Percentiles rank a stretch among this genome's conserved stretches.
Evolutionary conservation across 2,329 filamentous ascomycete genomes (phyloP).

Genomic region (Aspergillus thermomutatus): DNA sequence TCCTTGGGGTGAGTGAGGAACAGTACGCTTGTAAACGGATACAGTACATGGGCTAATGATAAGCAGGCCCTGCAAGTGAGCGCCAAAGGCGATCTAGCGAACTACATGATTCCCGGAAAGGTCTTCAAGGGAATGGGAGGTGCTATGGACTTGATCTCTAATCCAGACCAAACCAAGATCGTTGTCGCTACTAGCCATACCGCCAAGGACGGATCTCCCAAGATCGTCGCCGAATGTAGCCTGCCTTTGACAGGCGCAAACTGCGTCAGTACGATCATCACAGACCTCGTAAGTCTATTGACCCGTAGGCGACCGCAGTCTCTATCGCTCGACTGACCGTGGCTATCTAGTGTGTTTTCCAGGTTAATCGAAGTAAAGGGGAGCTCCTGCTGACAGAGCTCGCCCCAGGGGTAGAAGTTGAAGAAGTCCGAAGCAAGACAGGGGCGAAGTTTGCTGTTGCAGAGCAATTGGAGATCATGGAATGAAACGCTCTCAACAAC

Average conservation of each 20-base stretch:
- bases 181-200: conserved; percentile 69
- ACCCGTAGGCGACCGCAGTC: not conserved
- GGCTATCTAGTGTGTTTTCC: conserved; percentile 63
- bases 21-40: not conserved
- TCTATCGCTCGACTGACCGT: not conserved
- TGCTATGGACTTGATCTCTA: conserved; percentile 70
- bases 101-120: conserved; percentile 89
- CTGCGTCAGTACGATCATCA: conserved; percentile 70
- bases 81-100: conserved; percentile 74
- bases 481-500: conserved; percentile 14
- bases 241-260: conserved; percentile 64
- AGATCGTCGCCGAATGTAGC: conserved; percentile 62
- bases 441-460: conserved; percentile 65
- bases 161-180: conserved; percentile 69
- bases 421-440: conserved; percentile 68
- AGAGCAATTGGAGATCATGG: conserved; percentile 54
- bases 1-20: conserved; percentile 58
- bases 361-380: conserved; percentile 64
- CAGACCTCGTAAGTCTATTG: conserved; percentile 61
- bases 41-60: not conserved
- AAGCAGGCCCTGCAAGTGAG: conserved; percentile 68
- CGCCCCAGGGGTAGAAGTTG: conserved; percentile 64
- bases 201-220: conserved; percentile 64
- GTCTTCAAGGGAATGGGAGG: conserved; percentile 83
- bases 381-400: conserved; percentile 58